Evolutionary conservation across 2,329 filamentous ascomycete species (phyloP).

Genomic region (Aphanocladium album): DNA sequence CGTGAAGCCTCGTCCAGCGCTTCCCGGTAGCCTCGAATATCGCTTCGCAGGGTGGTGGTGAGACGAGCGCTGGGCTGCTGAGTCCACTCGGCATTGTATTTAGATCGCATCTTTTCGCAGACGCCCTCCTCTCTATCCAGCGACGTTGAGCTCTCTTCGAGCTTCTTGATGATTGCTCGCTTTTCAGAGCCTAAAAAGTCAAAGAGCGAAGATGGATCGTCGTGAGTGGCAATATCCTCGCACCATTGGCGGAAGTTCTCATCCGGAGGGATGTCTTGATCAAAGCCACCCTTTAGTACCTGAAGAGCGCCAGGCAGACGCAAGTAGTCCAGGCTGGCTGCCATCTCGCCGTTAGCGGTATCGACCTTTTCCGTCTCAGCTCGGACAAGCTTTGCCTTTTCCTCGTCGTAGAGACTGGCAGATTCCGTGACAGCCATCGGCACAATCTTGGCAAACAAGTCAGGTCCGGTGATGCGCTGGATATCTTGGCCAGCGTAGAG

Average conservation of each 20-base stretch:
- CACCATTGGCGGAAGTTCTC: slow-evolving; percentile 94
- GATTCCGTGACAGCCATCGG: slow-evolving; percentile 95
- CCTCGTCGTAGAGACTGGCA: slow-evolving; percentile 94
- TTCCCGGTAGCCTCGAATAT: slow-evolving; percentile 82
- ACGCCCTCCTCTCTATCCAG: slow-evolving; percentile 96
- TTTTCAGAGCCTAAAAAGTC: slow-evolving; percentile 75
- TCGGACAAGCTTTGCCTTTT: slow-evolving; percentile 91
- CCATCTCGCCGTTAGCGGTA: slow-evolving; percentile 91
- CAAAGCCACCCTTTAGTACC: slow-evolving; percentile 86
- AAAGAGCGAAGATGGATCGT: slow-evolving; percentile 72
- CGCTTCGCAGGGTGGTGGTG: slow-evolving; percentile 79
- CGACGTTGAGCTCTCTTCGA: slow-evolving; percentile 81
- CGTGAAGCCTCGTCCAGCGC: slow-evolving; percentile 84
- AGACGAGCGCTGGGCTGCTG: slow-evolving; percentile 91
- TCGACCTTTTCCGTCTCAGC: slow-evolving; percentile 93
- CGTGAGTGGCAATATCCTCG: slow-evolving; percentile 81
- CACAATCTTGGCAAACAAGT: slow-evolving; percentile 95
- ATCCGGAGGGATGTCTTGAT: slow-evolving; percentile 82
- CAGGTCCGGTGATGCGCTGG: slow-evolving; percentile 90
- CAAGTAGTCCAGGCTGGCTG: slow-evolving; percentile 87
- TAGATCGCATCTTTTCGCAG: slow-evolving; percentile 98
- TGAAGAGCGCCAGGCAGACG: slow-evolving; percentile 85
- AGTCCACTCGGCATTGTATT: slow-evolving; percentile 93
- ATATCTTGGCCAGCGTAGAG: slow-evolving; percentile 97
- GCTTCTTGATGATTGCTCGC: slow-evolving; percentile 61